phyloP scores from a whole-genome alignment of 371 early-diverging fungal species.

The Mucor velutinosus region DNA sequence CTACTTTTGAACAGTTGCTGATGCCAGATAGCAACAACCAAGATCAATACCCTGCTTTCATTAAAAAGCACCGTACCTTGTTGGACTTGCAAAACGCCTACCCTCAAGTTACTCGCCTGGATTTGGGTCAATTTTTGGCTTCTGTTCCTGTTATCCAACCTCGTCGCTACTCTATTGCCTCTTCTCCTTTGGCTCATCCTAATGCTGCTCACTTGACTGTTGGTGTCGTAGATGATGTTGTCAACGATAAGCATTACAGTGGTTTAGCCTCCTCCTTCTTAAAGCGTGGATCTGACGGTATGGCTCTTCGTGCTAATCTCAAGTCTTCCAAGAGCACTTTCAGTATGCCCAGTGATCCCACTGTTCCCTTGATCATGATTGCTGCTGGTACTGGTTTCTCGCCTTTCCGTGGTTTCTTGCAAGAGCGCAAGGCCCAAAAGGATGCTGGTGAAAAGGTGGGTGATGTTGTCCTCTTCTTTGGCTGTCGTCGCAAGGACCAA shows the following conservation, averaged over 20 bases:
- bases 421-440: constrained; percentile 38
- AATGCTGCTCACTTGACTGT: constrained; percentile 37
- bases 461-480: constrained; percentile 70
- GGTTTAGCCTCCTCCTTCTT: constrained; percentile 51
- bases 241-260: constrained; percentile 40
- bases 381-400: constrained; percentile 85
- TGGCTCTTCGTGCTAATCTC: constrained; percentile 32
- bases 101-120: constrained; percentile 48
- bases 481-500: constrained; percentile 69
- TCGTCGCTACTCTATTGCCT: constrained; percentile 60
- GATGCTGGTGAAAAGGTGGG: constrained; percentile 26
- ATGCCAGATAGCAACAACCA: constrained; percentile 39
- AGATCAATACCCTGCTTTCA: constrained; percentile 45
- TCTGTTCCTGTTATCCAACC: constrained; percentile 52
- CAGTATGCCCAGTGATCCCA: constrained; percentile 38
- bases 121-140: constrained; percentile 50
- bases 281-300: constrained; percentile 1
- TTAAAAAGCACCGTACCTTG: constrained; percentile 47
- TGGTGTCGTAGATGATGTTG: constrained; percentile 46
- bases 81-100: constrained; percentile 48
- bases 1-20: constrained; percentile 31
- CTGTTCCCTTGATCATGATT: constrained; percentile 58
- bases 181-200: constrained; percentile 41
- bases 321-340: constrained; percentile 49
- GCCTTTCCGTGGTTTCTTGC: constrained; percentile 85